These are phyloP conservation scores for Penicillium crustosum DNA, from an alignment of 2,329 filamentous ascomycete species.

Conservation along the genomic window DNA sequence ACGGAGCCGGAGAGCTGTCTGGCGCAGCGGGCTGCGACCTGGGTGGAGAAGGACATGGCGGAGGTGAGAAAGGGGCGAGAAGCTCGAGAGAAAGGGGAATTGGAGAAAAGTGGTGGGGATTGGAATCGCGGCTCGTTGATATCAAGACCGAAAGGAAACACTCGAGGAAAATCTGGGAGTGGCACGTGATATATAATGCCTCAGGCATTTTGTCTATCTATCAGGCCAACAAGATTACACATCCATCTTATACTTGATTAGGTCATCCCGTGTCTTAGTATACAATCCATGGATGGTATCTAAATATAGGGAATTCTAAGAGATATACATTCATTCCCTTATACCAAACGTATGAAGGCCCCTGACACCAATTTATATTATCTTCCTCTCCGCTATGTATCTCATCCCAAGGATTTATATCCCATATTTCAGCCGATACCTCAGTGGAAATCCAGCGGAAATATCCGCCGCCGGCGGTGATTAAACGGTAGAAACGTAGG, in stretches of 20 bases:
- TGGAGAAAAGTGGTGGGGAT: constrained; percentile 17
- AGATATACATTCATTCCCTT: too few relatives aligned
- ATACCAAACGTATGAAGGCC: too few relatives aligned
- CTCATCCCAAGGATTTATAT: too few relatives aligned
- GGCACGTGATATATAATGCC: constrained; percentile 29
- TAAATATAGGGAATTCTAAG: too few relatives aligned
- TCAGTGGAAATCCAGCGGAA: too few relatives aligned
- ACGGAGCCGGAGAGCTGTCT: constrained; percentile 42
- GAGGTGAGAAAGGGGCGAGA: background rate
- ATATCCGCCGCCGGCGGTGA: too few relatives aligned
- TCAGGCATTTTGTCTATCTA: background rate
- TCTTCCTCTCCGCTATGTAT: background rate
- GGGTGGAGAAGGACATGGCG: constrained; percentile 44
- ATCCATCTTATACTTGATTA: too few relatives aligned
- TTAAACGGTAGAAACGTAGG: too few relatives aligned
- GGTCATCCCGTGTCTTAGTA: too few relatives aligned
- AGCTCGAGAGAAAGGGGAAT: constrained; percentile 5
- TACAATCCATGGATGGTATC: too few relatives aligned
- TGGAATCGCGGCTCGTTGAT: constrained; percentile 23
- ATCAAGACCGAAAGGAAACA: constrained; percentile 33
- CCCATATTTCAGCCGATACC: too few relatives aligned
- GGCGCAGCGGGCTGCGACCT: constrained; percentile 45
- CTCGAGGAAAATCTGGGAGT: constrained; percentile 35
- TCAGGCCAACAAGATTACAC: background rate
- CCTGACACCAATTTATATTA: background rate